Percentiles rank a stretch among this genome's conserved stretches.
Evolutionary conservation across 768 basidiomycete genomes (phyloP).

Genomic region (Trametopsis cervina): DNA sequence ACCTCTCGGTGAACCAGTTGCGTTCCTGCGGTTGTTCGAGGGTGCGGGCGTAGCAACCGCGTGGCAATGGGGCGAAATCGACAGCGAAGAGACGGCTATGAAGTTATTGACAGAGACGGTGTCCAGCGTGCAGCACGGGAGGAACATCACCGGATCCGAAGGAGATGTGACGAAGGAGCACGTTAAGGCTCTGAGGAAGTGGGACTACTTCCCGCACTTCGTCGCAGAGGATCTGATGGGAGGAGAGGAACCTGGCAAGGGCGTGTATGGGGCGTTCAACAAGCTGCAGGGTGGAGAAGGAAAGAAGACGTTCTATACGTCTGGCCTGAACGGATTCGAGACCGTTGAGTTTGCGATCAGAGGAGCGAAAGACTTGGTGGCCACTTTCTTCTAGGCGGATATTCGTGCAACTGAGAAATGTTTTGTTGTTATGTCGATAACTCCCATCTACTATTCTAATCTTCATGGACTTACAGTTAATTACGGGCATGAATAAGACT

Average conservation of each 20-base stretch:
- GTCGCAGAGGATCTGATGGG: not conserved
- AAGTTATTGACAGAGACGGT: not conserved
- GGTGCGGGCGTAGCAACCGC: not conserved
- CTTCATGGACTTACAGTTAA: no score
- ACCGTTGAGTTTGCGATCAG: constrained; percentile 3
- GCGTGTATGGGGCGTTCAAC: not conserved
- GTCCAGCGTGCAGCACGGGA: not conserved
- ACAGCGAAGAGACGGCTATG: not conserved
- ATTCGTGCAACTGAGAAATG: no score
- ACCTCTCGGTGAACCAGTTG: not conserved
- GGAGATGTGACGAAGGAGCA: not conserved
- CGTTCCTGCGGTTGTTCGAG: not conserved
- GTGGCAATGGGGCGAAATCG: not conserved
- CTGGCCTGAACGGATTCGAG: constrained; percentile 2
- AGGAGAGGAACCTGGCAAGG: no score
- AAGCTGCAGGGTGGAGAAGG: not conserved
- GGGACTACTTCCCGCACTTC: constrained; percentile 1
- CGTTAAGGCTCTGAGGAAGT: not conserved
- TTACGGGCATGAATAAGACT: no score
- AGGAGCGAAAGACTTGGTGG: not conserved
- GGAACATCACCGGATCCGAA: no score
- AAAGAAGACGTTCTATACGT: not conserved
- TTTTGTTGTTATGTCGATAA: no score
- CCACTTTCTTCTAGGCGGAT: not conserved
- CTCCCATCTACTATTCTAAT: no score